These are phyloP conservation scores for Kodamaea nitidulidarum DNA, from an alignment of 805 yeast species.

Conservation along the genomic window DNA sequence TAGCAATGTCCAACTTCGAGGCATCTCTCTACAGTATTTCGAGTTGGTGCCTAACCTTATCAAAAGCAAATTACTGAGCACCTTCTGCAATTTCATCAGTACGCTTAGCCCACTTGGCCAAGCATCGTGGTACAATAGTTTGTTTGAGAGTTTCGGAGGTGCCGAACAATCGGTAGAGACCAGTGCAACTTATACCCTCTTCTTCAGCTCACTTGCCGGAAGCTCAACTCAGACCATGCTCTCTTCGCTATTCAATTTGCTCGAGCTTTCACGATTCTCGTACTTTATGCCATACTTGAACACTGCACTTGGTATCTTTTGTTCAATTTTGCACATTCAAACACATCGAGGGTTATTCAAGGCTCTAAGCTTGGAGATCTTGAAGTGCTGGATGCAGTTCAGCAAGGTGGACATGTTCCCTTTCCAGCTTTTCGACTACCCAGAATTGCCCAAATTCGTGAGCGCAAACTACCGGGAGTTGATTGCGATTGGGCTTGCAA, in stretches of 20 bases:
- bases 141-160: constrained; percentile 24
- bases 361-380: constrained; percentile 28
- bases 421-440: constrained; percentile 34
- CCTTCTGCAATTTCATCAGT: constrained; percentile 12
- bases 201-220: constrained; percentile 29
- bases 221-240: constrained; percentile 28
- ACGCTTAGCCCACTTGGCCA: constrained; percentile 12
- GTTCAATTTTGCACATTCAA: constrained; percentile 13
- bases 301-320: constrained; percentile 21
- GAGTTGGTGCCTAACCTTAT: constrained; percentile 15
- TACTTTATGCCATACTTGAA: constrained; percentile 29
- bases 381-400: constrained; percentile 43
- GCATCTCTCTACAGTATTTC: constrained; percentile 12
- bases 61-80: constrained; percentile 17
- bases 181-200: constrained; percentile 34
- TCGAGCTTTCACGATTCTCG: constrained; percentile 35
- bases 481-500: constrained; percentile 36
- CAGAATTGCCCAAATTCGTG: constrained; percentile 25
- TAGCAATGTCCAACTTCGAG: constrained; percentile 10
- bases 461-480: constrained; percentile 32
- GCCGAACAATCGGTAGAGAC: constrained; percentile 39
- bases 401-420: constrained; percentile 38
- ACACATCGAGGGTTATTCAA: constrained; percentile 23
- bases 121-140: constrained; percentile 24
- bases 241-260: constrained; percentile 36